Percentiles rank a stretch among this genome's conserved stretches.
phyloP scores from a whole-genome alignment of 2,329 filamentous ascomycete species.

The Talaromyces sp. region DNA sequence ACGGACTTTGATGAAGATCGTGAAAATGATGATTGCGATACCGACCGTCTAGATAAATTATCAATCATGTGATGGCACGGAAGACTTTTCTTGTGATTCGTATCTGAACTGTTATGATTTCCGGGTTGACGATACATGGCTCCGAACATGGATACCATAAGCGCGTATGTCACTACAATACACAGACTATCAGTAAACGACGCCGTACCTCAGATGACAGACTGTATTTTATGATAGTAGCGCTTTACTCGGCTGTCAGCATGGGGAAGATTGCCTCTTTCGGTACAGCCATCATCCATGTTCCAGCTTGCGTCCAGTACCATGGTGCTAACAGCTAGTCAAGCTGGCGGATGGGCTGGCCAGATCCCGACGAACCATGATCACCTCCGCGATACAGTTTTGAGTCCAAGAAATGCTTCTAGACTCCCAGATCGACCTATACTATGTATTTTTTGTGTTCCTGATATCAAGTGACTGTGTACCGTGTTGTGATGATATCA shows the following conservation, averaged over 20 bases:
- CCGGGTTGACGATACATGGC: background rate
- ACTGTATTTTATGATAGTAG: background rate
- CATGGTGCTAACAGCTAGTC: background rate
- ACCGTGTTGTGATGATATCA: background rate
- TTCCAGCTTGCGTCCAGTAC: background rate
- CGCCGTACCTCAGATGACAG: background rate
- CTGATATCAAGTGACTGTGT: background rate
- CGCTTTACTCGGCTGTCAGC: background rate
- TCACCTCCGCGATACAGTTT: background rate
- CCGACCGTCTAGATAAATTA: background rate
- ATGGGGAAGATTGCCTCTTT: background rate
- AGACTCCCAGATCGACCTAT: background rate
- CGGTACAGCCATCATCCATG: background rate
- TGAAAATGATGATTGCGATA: constrained; percentile 1
- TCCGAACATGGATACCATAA: background rate
- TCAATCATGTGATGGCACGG: background rate
- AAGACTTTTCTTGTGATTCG: background rate
- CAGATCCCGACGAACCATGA: background rate
- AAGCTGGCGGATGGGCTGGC: background rate
- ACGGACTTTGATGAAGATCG: background rate
- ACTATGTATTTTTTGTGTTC: background rate
- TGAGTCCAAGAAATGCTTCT: background rate
- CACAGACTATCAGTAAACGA: background rate
- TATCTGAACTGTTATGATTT: constrained; percentile 1
- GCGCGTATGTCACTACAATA: background rate